Base-by-base conservation (phyloP, 768 basidiomycete species). In the Leccinum sublutescens region DNA sequence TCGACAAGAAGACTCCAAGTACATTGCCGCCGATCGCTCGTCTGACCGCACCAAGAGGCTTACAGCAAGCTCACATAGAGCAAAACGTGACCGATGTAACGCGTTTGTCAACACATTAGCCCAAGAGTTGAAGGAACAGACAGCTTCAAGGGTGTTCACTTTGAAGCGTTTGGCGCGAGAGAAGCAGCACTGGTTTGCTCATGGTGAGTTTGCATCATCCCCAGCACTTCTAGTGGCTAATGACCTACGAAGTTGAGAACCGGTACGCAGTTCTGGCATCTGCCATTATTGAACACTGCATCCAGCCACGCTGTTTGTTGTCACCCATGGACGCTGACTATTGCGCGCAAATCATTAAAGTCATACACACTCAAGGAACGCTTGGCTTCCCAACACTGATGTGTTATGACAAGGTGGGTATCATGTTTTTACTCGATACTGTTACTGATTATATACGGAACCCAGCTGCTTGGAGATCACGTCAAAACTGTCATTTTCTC, bases 281-380 rank as follows among this genome's bases (percentile, higher is more conserved):
- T 25, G 79, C 85, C 4, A 77, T 94, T 57, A 88, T 93, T 61
- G 92, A 97, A 69, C 86, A 96, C 68, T 98, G 97, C 70, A 85
- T 99, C 61, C 88, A 91, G 68, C 96, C 97, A 11, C 86, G 97
- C 29, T 90, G 89, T 63, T 77, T 98, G 43, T 77, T 98, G n/a
- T 96, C 96, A 0, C 95, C 95, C 0, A 92, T 95, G 85, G 97
- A 99, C 73, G 96, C 97, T 25, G 89, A 96, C 57, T 99, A 87
- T 65, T 94, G 93, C 57, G 89, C 93, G 2, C 90, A 93, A 64
- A 88, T 98, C 67, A 89, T 98, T 71, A 89, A 89, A 69, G 80
- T 88, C 14, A 78, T 98, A 60, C 97, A 99, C 65, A 81, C 83
- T 14, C 84, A 88, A 69, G 95, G 93, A n/a, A 95, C 95, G 1